phyloP scores from a whole-genome alignment of 169 alveolate species.

The Cryptosporidium bovis region DNA sequence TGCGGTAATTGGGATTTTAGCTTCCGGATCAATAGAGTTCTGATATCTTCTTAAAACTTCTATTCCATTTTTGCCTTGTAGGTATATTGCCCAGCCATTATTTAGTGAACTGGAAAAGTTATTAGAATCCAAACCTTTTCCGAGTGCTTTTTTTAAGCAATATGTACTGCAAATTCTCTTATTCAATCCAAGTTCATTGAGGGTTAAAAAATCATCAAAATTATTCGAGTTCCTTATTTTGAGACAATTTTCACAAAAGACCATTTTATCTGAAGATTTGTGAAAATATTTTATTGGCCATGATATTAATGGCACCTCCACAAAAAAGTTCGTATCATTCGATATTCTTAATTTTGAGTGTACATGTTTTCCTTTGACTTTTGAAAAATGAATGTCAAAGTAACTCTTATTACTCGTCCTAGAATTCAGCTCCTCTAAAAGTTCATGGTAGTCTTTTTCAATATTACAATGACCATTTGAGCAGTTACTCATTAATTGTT shows the following conservation, averaged over 20 bases:
- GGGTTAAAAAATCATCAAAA: constrained; percentile 11
- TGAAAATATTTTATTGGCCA: constrained; percentile 63
- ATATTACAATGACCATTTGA: constrained; percentile 6
- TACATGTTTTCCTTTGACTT: constrained; percentile 49
- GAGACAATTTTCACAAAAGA: constrained; percentile 60
- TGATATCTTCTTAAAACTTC: constrained; percentile 12
- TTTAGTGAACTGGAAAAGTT: neutral
- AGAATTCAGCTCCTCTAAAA: constrained; percentile 16
- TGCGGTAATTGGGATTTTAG: constrained; percentile 75
- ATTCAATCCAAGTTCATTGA: constrained; percentile 6
- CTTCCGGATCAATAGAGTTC: constrained; percentile 24
- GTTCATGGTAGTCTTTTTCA: neutral
- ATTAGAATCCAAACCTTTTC: neutral
- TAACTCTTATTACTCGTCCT: neutral
- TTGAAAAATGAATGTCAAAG: constrained; percentile 25
- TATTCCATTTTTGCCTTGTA: constrained; percentile 28
- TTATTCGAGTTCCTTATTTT: constrained; percentile 20
- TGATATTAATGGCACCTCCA: constrained; percentile 53
- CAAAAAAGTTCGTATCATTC: constrained; percentile 25
- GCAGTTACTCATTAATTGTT: constrained; percentile 16
- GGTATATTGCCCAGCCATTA: constrained; percentile 61
- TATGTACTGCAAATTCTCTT: constrained; percentile 25
- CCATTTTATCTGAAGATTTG: neutral
- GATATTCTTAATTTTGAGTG: constrained; percentile 31
- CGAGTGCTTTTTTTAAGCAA: constrained; percentile 44